Conservation (phyloP, 768 basidiomycete genomes). For the Lentinula guzmanii region DNA sequence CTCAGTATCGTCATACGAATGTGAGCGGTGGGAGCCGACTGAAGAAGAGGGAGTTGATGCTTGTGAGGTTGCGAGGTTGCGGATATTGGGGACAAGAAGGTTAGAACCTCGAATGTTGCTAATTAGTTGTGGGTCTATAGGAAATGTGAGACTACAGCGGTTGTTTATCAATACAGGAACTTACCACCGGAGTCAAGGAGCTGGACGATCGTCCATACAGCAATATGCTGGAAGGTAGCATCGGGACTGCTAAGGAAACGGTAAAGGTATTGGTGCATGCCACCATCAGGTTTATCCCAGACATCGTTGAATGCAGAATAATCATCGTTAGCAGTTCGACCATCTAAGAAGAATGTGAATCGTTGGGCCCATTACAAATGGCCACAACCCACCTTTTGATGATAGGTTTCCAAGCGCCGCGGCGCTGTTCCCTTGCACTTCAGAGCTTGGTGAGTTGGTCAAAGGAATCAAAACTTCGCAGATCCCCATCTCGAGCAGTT, state of each 20-base stretch:
- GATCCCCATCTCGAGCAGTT: conserved; percentile 96
- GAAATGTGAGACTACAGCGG: not conserved
- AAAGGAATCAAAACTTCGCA: conserved; percentile 96
- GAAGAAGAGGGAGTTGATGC: conserved; percentile 68
- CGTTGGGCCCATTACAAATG: not conserved
- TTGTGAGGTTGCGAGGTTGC: conserved; percentile 69
- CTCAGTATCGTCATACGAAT: conserved; percentile 79
- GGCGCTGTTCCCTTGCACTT: conserved; percentile 98
- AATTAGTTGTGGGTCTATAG: conserved; percentile 77
- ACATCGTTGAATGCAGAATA: conserved; percentile 97
- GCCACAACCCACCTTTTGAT: conserved; percentile 68
- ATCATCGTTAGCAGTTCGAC: conserved; percentile 72
- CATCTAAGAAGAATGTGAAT: conserved; percentile 41
- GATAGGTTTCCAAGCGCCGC: conserved; percentile 97
- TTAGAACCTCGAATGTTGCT: conserved; percentile 85
- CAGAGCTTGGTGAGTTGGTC: conserved; percentile 92
- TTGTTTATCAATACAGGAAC: conserved; percentile 9
- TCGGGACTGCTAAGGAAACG: conserved; percentile 91
- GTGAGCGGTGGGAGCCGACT: conserved; percentile 66
- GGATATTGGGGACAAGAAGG: conserved; percentile 81
- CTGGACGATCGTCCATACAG: conserved; percentile 99
- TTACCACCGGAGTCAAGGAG: conserved; percentile 91
- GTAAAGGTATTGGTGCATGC: conserved; percentile 92
- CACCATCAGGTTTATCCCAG: conserved; percentile 97
- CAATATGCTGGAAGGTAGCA: conserved; percentile 98